Base-by-base conservation (phyloP, 495 filamentous ascomycete species). In the Talaromyces proteolyticus region DNA sequence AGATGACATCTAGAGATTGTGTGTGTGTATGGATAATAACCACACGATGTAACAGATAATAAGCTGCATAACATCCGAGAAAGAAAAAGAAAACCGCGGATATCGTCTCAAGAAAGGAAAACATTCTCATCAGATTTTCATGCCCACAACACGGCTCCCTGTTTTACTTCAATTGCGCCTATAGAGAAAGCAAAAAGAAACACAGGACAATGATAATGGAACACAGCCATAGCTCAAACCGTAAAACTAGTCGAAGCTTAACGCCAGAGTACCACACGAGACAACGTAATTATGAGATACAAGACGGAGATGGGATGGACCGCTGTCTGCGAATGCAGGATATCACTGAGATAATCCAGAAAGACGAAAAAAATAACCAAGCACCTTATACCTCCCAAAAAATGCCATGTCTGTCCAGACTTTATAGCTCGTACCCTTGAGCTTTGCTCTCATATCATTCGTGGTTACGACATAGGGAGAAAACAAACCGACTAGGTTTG, bases 401-500 rank as follows among this genome's bases (percentile, higher is more conserved):
- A 34, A 34, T 10, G 29, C 8, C 8, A 34, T 34, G 29, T 34
- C 29, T 34, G 29, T 34, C 29, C 29, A 34, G 29, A 34, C 14
- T 34, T 34, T 34, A 34, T 14, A 34, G 8, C 29, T n/a, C n/a
- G n/a, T 14, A 34, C 8, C 29, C 10, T 41, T 20, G 18, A 41
- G 18, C 14, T 36, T 7, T 36, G 29, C 29, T 36, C 29, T 6
- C 14, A 36, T 7, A 36, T 6, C 38, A 41, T 2, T 16, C 18
- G 14, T 20, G 38, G 18, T 17, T 7, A 41, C n/a, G 11, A 38
- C 21, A n/a, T n/a, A n/a, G n/a, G n/a, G n/a, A n/a, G n/a, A 14
- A 7, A 5, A 49, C 3, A 36, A 17, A 6, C 21, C 12, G 40
- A 44, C 61, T 65, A 73, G 45, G 56, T 66, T 53, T 65, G 59